Percentiles rank a stretch among this genome's conserved stretches.
These are phyloP conservation scores for Fusarium sp. DNA, from an alignment of 2,329 filamentous ascomycete genomes.

Conservation along the genomic window DNA sequence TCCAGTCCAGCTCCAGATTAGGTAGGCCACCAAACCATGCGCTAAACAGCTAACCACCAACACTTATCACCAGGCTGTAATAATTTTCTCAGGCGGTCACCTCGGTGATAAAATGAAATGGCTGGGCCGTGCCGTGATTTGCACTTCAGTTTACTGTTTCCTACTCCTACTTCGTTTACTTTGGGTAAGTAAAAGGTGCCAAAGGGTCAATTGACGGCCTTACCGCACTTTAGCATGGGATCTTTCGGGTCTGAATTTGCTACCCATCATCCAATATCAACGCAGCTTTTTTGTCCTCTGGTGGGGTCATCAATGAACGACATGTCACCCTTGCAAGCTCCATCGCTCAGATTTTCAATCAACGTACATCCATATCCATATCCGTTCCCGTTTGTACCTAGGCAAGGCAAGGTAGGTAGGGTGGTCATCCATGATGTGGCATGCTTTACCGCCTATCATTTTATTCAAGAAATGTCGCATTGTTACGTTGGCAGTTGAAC, in stretches of 20 bases:
- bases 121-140: slow-evolving; percentile 36
- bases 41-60: slow-evolving; percentile 2
- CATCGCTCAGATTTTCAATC: background rate
- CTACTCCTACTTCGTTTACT: slow-evolving; percentile 1
- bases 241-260: slow-evolving; percentile 34
- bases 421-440: slow-evolving; percentile 27
- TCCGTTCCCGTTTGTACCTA: background rate
- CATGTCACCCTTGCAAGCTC: slow-evolving; percentile 31
- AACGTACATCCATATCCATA: background rate
- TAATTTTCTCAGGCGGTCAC: slow-evolving; percentile 37
- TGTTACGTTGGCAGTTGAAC: slow-evolving; percentile 8
- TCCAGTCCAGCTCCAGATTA: slow-evolving; percentile 6
- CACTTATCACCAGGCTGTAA: slow-evolving; percentile 10
- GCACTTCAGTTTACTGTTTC: background rate
- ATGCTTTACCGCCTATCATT: slow-evolving; percentile 36
- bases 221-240: slow-evolving; percentile 37
- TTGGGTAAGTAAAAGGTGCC: slow-evolving; percentile 23
- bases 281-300: slow-evolving; percentile 21
- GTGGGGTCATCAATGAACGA: slow-evolving; percentile 34
- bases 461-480: slow-evolving; percentile 30
- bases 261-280: slow-evolving; percentile 31
- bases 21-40: slow-evolving; percentile 1
- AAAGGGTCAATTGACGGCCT: slow-evolving; percentile 35
- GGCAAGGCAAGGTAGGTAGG: background rate
- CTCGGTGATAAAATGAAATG: slow-evolving; percentile 47